Evolutionary conservation across 78 protist species (phyloP), one percentile per base, ranked within the genome.

Genomic region (Acrasis kona): DNA sequence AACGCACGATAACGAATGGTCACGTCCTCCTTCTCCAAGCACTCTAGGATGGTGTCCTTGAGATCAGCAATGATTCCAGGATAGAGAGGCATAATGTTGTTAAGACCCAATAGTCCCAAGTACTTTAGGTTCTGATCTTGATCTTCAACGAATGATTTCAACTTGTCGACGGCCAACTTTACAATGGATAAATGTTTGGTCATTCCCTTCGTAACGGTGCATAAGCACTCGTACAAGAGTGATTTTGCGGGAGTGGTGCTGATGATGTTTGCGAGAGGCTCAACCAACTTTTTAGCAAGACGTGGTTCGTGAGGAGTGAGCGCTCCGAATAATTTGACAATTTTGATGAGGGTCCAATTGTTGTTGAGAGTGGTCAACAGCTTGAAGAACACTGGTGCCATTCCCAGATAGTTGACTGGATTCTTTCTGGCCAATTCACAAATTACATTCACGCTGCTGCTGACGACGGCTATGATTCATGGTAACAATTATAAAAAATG

Each of bases 301-400:
- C 97, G 80, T 2, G 97, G 98, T 69, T 93, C 92, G 19, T 82
- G 87, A 39, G 96, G 98, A 0, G 84, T 50, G 12, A 96, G 82
- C 10, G 95, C 82, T 10, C 89, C 91, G 28, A 95, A 84, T 72
- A 96, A 69, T 78, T 96, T 96, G 64, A 96, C 87, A 29, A 96
- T 83, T 77, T 96, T 96, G 76, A 96, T 96, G 30, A 92, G 75
- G 88, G 92, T 91, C 98, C 98, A 96, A 83, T 93, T 93, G 90
- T 89, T 93, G 65, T 32, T 70, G 32, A 78, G 42, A 34, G 65
- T 70, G 29, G 85, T 80, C 6, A 96, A 85, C 19, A 96, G 28
- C 61, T 86, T 75, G 76, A 88, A 96, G 35, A 96, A 76, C 8
- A 50, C 76, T 5, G 97, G 97, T 39, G 96, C 97, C 61, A 93